Percentiles rank a stretch among this genome's conserved stretches.
phyloP scores from a whole-genome alignment of 2,329 filamentous ascomycete genomes.

The Aspergillus texensis region DNA sequence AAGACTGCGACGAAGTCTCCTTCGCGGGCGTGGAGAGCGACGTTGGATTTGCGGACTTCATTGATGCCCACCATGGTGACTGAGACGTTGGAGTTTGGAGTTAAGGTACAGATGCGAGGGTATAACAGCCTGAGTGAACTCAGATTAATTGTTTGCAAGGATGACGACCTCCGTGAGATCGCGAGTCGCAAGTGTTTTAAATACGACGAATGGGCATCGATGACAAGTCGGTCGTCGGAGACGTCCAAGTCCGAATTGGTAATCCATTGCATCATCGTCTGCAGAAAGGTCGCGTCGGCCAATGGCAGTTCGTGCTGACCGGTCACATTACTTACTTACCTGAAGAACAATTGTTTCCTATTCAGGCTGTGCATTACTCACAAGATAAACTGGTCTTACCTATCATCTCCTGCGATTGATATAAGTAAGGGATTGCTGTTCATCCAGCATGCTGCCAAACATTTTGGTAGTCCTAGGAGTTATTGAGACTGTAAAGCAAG shows the following conservation, averaged over 20 bases:
- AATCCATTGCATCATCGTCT: neutral
- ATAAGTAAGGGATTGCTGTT: neutral
- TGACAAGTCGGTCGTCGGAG: neutral
- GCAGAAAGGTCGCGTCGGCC: neutral
- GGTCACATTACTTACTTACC: neutral
- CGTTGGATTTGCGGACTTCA: constrained; percentile 18
- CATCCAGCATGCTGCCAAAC: neutral
- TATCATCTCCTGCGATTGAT: neutral
- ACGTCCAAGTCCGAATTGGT: neutral
- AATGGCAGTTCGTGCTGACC: neutral
- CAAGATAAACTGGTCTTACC: neutral
- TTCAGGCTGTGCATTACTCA: neutral
- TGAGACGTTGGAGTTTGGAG: neutral
- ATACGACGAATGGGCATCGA: too few species aligned
- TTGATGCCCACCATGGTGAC: constrained; percentile 12
- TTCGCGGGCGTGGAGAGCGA: constrained; percentile 30
- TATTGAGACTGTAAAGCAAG: neutral
- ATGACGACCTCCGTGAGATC: neutral
- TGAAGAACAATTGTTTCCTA: neutral
- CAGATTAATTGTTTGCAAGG: neutral
- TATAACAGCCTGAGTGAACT: neutral
- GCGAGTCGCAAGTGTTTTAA: too few species aligned
- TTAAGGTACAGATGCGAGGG: neutral
- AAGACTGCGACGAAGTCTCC: constrained; percentile 53
- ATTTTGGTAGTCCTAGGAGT: neutral